Base-by-base conservation (phyloP, 495 filamentous ascomycete genomes). In the Lindgomyces ingoldianus region DNA sequence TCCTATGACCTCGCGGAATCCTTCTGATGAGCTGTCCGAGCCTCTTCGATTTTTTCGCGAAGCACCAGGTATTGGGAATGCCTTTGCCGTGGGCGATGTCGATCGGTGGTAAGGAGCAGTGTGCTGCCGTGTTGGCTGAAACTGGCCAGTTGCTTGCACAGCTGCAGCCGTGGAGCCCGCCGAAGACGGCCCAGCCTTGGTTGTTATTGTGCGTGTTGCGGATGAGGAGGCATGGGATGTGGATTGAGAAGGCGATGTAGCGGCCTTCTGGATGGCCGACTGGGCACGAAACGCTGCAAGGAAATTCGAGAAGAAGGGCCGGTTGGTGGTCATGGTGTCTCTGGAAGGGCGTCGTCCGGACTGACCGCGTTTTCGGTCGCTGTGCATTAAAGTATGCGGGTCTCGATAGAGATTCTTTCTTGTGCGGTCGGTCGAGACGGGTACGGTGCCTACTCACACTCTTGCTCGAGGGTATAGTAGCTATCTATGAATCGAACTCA, bases 271-370 rank as follows among this genome's bases (percentile, higher is more conserved):
- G 44, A 76, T 75, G 22, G 76, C 75, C 30, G 79, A 75, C 67
- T 80, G 76, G 25, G 79, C 72, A 25, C 91, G 87, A 75, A 93
- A 93, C 67, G 90, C 89, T 72, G 89, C 87, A 65, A 95, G 84
- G 82, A 95, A 91, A 79, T 89, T 91, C 58, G 88, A 85, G 65
- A 95, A 81, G 82, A 93, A 93, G 57, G 91, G 89, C 41, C 89
- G 81, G 79, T 93, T 91, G 60, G 88, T 90, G 0, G 89, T 80
- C 84, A 87, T 88, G 46, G 41, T 64, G 53, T 24, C 42, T 50
- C 21, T 27, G 4, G 45, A 47, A 10, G 60, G 19, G 22, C 27
- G 44, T 41, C 54, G 55, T 21, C 36, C 29, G 22, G 64, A 36
- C 45, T 26, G 33, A 9, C 10, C 29, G 55, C 25, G 39, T 42